Percentiles rank a stretch among this genome's conserved stretches.
Evolutionary conservation across 2,329 filamentous ascomycete species (phyloP).

Genomic region (Colletotrichum graminicola): DNA sequence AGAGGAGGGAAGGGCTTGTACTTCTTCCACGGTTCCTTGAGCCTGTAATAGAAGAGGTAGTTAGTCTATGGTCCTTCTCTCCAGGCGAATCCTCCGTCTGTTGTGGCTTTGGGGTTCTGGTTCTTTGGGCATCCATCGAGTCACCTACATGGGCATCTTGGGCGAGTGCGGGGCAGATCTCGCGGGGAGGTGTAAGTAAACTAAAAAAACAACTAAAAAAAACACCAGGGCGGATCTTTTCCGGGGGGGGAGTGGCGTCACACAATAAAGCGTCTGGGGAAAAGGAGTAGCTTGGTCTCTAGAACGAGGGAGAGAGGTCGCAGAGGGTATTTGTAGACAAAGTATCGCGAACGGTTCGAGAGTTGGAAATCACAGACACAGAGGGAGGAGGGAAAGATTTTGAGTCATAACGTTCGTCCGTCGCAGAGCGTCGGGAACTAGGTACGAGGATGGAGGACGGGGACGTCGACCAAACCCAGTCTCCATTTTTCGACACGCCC

Average conservation of each 20-base stretch:
- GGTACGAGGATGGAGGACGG: conserved; percentile 13
- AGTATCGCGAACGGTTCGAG: not conserved
- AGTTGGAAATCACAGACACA: conserved; percentile 7
- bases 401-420: conserved; percentile 36
- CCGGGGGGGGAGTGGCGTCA: conserved; percentile 13
- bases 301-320: not conserved
- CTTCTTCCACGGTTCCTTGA: conserved; percentile 43
- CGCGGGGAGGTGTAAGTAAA: conserved; percentile 13
- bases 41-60: conserved; percentile 18
- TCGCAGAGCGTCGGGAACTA: conserved; percentile 21
- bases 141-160: conserved; percentile 43
- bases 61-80: not conserved
- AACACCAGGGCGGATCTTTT: conserved; percentile 23
- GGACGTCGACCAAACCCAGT: conserved; percentile 13
- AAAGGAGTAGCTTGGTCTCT: conserved; percentile 1
- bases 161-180: conserved; percentile 35
- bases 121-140: conserved; percentile 10
- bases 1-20: conserved; percentile 42
- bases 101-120: not conserved
- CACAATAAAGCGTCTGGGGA: not conserved
- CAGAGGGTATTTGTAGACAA: conserved; percentile 24
- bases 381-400: conserved; percentile 19
- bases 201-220: not conserved
- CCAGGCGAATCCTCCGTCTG: not conserved
- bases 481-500: conserved; percentile 13